Conservation (phyloP, 108 stramenopile species). For the Chaetoceros tenuissimus region DNA sequence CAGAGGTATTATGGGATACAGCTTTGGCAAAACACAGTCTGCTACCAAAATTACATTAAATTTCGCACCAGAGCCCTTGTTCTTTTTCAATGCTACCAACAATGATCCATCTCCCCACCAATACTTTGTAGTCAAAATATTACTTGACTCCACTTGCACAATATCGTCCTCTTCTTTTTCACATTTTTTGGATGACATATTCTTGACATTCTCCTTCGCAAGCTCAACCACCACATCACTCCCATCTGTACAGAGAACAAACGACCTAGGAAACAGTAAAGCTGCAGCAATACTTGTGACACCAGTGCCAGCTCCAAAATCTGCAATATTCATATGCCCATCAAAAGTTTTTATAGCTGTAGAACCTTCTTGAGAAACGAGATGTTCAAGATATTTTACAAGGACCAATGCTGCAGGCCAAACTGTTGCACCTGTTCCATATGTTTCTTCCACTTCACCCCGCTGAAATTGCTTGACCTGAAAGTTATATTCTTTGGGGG, state of each 20-base stretch:
- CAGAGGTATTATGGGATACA: conserved; percentile 85
- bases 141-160: not conserved
- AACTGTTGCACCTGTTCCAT: conserved; percentile 87
- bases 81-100: not conserved
- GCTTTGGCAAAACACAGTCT: conserved; percentile 86
- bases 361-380: conserved; percentile 4
- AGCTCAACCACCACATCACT: conserved; percentile 54
- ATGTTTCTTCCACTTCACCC: conserved; percentile 76
- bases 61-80: not conserved
- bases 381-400: conserved; percentile 66
- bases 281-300: conserved; percentile 72
- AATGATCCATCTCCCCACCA: conserved; percentile 56
- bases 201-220: conserved; percentile 47
- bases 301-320: conserved; percentile 79
- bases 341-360: conserved; percentile 1
- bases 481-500: too few relatives aligned
- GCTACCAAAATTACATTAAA: conserved; percentile 71
- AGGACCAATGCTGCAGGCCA: conserved; percentile 86
- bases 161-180: not conserved
- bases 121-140: conserved; percentile 31
- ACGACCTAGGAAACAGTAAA: conserved; percentile 52
- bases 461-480: conserved; percentile 60
- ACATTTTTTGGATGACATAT: conserved; percentile 12
- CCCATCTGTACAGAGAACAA: conserved; percentile 76
- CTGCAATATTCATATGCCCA: conserved; percentile 43